Evolutionary conservation across 306 rosid species (phyloP).

Genomic region (Herpetospermum pedunculosum): DNA sequence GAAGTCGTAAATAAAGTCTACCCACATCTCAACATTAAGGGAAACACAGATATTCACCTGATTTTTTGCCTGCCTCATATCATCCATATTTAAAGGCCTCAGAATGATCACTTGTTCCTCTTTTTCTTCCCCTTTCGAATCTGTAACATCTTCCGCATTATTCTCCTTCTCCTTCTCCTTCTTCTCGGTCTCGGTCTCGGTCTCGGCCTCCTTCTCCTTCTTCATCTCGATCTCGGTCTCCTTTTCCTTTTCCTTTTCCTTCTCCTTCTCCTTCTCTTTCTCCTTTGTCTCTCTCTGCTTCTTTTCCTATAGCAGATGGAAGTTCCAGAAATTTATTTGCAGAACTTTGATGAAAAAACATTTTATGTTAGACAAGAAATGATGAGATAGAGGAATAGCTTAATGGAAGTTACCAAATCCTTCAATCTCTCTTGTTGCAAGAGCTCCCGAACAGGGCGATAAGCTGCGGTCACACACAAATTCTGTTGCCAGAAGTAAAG

Average conservation of each 20-base stretch:
- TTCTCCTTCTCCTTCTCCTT: conserved; percentile 21
- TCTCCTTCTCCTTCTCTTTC: conserved; percentile 36
- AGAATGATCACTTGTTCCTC: conserved; percentile 46
- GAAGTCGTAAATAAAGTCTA: not conserved
- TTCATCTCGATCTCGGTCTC: not conserved
- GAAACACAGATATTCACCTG: conserved; percentile 33
- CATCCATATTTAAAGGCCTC: conserved; percentile 79
- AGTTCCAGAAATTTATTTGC: conserved; percentile 5
- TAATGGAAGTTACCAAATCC: conserved; percentile 42
- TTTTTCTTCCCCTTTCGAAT: conserved; percentile 34
- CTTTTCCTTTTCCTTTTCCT: conserved; percentile 24
- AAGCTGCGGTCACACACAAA: conserved; percentile 84
- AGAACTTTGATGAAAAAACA: not conserved
- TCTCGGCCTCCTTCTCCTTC: not conserved
- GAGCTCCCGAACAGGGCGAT: conserved; percentile 85
- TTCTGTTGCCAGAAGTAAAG: conserved; percentile 47
- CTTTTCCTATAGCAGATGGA: conserved; percentile 43
- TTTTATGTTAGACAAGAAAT: not conserved
- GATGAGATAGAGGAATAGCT: not conserved
- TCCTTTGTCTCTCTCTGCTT: conserved; percentile 30
- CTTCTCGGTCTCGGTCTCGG: not conserved
- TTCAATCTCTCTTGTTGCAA: conserved; percentile 68
- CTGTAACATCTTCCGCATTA: conserved; percentile 35
- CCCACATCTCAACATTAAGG: not conserved
- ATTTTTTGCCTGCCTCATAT: conserved; percentile 83